These are phyloP conservation scores for Abortiporus biennis DNA, from an alignment of 1,284 basidiomycete genomes.

Conservation along the genomic window DNA sequence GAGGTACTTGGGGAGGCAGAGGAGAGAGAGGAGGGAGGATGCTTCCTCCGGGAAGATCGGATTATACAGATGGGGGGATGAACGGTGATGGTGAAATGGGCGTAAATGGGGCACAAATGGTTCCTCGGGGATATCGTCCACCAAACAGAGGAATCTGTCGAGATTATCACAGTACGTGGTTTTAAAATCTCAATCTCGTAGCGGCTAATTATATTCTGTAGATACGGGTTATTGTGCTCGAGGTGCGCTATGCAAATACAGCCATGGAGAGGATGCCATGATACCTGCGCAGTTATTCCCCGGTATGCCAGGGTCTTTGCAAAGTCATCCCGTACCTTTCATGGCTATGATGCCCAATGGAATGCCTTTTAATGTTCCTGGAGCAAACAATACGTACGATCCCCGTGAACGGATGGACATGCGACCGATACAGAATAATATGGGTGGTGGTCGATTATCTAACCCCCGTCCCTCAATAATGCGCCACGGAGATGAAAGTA, in stretches of 20 bases:
- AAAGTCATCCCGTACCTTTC: slow-evolving; percentile 44
- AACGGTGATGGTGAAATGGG: slow-evolving; percentile 29
- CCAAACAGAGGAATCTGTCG: slow-evolving; percentile 74
- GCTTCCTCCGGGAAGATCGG: slow-evolving; percentile 18
- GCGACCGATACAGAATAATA: slow-evolving; percentile 31
- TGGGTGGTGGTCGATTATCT: slow-evolving; percentile 27
- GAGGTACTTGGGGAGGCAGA: slow-evolving; percentile 31
- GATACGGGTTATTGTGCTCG: slow-evolving; percentile 89
- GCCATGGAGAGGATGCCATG: slow-evolving; percentile 82
- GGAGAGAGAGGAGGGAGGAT: slow-evolving; percentile 27
- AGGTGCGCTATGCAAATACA: slow-evolving; percentile 87
- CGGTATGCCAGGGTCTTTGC: slow-evolving; percentile 33
- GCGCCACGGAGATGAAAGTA: slow-evolving; percentile 45
- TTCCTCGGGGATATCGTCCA: slow-evolving; percentile 56
- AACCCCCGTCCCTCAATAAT: slow-evolving; percentile 51
- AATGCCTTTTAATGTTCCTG: slow-evolving; percentile 34
- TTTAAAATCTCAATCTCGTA: slow-evolving; percentile 5
- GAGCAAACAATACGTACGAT: slow-evolving; percentile 52
- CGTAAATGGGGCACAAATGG: slow-evolving; percentile 30
- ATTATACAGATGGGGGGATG: slow-evolving; percentile 27
- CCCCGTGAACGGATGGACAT: slow-evolving; percentile 78
- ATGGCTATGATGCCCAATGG: slow-evolving; percentile 46
- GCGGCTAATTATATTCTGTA: no score
- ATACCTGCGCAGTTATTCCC: slow-evolving; percentile 62
- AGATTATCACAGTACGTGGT: slow-evolving; percentile 84